These are phyloP conservation scores for Nicotiana knightiana DNA, from an alignment of 257 asterid genomes.

Conservation along the genomic window DNA sequence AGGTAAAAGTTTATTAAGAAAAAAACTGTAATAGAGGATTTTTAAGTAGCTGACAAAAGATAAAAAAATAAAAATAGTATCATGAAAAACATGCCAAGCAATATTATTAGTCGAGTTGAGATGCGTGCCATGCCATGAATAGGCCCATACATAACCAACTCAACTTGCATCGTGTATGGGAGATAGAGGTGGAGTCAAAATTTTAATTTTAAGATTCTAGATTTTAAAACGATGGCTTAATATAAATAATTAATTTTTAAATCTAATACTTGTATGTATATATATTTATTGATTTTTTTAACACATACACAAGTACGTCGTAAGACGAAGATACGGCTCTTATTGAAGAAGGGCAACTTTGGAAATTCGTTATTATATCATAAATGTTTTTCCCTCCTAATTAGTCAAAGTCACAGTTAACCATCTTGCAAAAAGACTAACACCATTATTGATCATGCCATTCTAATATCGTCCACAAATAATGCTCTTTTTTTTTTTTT, in stretches of 20 bases:
- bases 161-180: background rate
- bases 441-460: slow-evolving; percentile 29
- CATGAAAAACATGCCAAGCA: background rate
- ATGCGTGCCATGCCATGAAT: slow-evolving; percentile 12
- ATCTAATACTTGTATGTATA: no score
- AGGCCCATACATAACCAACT: slow-evolving; percentile 7
- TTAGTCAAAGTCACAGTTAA: slow-evolving; percentile 21
- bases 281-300: no score
- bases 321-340: no score
- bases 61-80: background rate
- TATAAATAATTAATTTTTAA: no score
- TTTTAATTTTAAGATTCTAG: no score
- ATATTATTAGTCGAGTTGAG: slow-evolving; percentile 11
- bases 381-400: background rate
- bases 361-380: background rate
- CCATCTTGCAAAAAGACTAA: slow-evolving; percentile 15
- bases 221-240: no score
- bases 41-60: no score
- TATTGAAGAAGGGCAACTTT: background rate
- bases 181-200: no score
- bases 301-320: no score
- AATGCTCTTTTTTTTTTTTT: background rate
- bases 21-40: no score
- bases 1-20: no score
- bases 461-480: slow-evolving; percentile 27